Percentiles rank a stretch among this genome's conserved stretches.
These are phyloP conservation scores for Kuraishia borneana DNA, from an alignment of 805 yeast species.

Conservation along the genomic window DNA sequence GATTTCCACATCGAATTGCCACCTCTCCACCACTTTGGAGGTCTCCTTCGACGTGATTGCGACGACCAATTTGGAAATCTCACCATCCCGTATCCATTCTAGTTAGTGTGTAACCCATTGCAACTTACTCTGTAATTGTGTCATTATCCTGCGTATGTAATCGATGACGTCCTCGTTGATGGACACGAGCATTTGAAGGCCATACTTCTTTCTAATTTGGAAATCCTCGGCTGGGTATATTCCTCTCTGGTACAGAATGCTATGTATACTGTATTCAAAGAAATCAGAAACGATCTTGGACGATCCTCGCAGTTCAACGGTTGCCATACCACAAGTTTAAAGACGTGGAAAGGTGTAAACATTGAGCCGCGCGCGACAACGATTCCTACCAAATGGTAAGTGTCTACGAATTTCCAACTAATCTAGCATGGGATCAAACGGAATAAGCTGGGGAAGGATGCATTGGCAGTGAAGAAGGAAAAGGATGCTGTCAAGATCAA, in stretches of 20 bases:
- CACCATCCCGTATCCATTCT: conserved; percentile 64
- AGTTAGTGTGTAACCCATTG: conserved; percentile 6
- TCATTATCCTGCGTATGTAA: conserved; percentile 57
- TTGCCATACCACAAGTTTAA: not conserved
- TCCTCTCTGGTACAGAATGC: conserved; percentile 80
- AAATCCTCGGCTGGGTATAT: conserved; percentile 86
- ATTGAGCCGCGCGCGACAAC: not conserved
- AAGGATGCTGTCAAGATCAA: conserved; percentile 54
- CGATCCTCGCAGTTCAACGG: conserved; percentile 49
- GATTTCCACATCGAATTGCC: conserved; percentile 70
- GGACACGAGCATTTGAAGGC: conserved; percentile 59
- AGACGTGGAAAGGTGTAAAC: not conserved
- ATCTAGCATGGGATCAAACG: conserved; percentile 62
- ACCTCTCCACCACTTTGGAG: conserved; percentile 64
- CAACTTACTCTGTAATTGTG: conserved; percentile 41
- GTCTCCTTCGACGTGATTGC: conserved; percentile 62
- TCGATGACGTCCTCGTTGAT: conserved; percentile 65
- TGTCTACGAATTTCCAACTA: not conserved
- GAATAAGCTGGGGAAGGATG: conserved; percentile 43
- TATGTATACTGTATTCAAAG: conserved; percentile 71
- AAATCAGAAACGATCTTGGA: conserved; percentile 73
- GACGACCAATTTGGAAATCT: conserved; percentile 56
- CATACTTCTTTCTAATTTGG: conserved; percentile 66
- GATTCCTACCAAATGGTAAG: not conserved
- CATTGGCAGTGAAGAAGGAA: conserved; percentile 34